Evolutionary conservation across 2,329 filamentous ascomycete species (phyloP).

Genomic region (Aspergillus sp.): DNA sequence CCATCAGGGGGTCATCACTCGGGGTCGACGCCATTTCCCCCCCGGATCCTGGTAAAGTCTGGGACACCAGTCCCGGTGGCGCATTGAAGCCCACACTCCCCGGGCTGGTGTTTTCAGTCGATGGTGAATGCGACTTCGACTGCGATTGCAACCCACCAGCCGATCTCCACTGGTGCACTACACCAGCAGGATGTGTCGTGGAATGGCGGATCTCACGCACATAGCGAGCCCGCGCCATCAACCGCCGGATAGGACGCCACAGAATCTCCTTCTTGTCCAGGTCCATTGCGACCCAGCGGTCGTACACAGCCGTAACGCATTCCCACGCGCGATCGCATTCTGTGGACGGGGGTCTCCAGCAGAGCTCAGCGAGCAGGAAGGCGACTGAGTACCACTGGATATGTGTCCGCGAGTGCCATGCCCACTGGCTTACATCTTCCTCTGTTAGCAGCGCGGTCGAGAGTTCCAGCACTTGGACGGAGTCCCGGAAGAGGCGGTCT

Average conservation of each 20-base stretch:
- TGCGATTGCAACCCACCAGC: not conserved
- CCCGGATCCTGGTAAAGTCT: not conserved
- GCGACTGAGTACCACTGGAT: slow-evolving; percentile 64
- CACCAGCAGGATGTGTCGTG: not conserved
- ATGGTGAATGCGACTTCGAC: not conserved
- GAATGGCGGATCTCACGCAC: slow-evolving; percentile 9
- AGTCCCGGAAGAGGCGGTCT: slow-evolving; percentile 60
- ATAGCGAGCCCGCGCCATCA: slow-evolving; percentile 16
- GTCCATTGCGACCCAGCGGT: slow-evolving; percentile 14
- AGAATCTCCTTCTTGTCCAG: slow-evolving; percentile 4
- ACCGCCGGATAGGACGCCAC: slow-evolving; percentile 10
- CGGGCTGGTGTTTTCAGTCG: not conserved
- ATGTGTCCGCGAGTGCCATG: slow-evolving; percentile 62
- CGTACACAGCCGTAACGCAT: slow-evolving; percentile 48
- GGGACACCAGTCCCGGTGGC: not conserved
- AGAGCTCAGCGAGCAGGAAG: slow-evolving; percentile 61
- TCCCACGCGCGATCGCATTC: slow-evolving; percentile 58
- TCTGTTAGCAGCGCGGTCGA: slow-evolving; percentile 64
- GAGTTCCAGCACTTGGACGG: slow-evolving; percentile 70
- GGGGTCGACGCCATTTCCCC: not conserved
- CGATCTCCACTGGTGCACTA: not conserved
- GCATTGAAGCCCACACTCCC: too few species aligned
- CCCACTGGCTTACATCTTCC: slow-evolving; percentile 57
- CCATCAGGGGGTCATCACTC: not conserved
- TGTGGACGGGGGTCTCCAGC: slow-evolving; percentile 55